phyloP scores from a whole-genome alignment of 2,329 filamentous ascomycete species.

The Hymenoscyphus linearis region DNA sequence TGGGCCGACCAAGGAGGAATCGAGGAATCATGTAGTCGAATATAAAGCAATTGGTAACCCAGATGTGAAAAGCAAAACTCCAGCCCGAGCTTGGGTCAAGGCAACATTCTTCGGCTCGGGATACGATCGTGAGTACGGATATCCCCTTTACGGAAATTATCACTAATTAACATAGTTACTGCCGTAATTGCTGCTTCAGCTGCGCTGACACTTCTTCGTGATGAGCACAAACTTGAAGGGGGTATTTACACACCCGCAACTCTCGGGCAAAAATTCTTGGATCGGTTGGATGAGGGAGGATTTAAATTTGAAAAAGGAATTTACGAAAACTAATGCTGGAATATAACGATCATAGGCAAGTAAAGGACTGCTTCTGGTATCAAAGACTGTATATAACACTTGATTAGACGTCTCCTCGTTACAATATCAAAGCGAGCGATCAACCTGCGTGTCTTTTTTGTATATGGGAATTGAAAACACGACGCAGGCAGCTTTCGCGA shows the following conservation, averaged over 20 bases:
- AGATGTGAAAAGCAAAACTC: conserved; percentile 40
- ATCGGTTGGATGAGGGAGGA: conserved; percentile 55
- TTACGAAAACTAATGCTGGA: conserved; percentile 17
- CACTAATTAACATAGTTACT: conserved; percentile 47
- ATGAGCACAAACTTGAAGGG: conserved; percentile 53
- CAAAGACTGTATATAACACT: background rate
- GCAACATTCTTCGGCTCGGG: conserved; percentile 54
- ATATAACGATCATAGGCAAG: background rate
- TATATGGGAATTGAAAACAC: too few species aligned
- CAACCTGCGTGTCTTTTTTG: background rate
- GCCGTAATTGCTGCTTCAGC: conserved; percentile 59
- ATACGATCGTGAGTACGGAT: conserved; percentile 54
- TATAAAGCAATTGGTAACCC: conserved; percentile 61
- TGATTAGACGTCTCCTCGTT: background rate
- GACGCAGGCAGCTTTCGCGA: too few species aligned
- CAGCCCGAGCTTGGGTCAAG: conserved; percentile 43
- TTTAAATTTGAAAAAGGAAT: conserved; percentile 57
- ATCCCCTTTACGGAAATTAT: background rate
- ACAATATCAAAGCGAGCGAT: background rate
- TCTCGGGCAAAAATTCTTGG: conserved; percentile 61
- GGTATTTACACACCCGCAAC: conserved; percentile 69
- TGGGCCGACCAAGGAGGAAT: conserved; percentile 47
- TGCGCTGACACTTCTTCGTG: conserved; percentile 59
- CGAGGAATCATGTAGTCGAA: conserved; percentile 55
- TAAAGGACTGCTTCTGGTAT: background rate